Conservation (phyloP, 176 grass and related monocot genomes). For the Coix lacrymajobi region DNA sequence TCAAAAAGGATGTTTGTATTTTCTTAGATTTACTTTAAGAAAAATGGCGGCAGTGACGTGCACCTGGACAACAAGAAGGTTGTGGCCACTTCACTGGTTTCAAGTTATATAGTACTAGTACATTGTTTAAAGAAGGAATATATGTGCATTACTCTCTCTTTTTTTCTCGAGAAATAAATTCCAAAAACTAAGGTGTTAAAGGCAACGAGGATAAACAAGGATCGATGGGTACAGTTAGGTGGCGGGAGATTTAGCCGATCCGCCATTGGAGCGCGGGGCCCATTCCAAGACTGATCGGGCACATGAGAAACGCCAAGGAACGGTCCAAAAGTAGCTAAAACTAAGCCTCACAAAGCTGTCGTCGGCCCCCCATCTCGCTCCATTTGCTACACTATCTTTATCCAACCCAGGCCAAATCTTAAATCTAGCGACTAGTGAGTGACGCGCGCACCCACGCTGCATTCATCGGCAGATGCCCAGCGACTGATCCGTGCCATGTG, state of each 20-base stretch:
- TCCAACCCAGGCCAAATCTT: not conserved
- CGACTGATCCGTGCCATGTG: not conserved
- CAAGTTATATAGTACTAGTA: no score
- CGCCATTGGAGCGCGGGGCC: not conserved
- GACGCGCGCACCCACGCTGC: not conserved
- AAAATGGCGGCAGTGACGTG: not conserved
- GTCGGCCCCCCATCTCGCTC: not conserved
- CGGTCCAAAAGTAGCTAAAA: constrained; percentile 28
- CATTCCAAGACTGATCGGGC: not conserved
- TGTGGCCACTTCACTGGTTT: no score
- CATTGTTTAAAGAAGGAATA: not conserved
- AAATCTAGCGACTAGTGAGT: not conserved
- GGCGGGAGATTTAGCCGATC: not conserved
- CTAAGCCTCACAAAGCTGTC: not conserved
- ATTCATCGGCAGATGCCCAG: not conserved
- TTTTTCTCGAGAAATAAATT: not conserved
- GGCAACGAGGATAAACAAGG: not conserved
- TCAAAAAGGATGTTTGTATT: no score
- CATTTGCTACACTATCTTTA: constrained; percentile 20
- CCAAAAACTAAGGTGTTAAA: not conserved
- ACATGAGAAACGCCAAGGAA: not conserved
- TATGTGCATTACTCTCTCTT: not conserved
- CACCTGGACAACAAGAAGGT: not conserved
- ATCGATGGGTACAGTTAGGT: not conserved
- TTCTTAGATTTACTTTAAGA: not conserved